phyloP scores from a whole-genome alignment of 371 early-diverging fungal genomes.

The Mortierella sp. region DNA sequence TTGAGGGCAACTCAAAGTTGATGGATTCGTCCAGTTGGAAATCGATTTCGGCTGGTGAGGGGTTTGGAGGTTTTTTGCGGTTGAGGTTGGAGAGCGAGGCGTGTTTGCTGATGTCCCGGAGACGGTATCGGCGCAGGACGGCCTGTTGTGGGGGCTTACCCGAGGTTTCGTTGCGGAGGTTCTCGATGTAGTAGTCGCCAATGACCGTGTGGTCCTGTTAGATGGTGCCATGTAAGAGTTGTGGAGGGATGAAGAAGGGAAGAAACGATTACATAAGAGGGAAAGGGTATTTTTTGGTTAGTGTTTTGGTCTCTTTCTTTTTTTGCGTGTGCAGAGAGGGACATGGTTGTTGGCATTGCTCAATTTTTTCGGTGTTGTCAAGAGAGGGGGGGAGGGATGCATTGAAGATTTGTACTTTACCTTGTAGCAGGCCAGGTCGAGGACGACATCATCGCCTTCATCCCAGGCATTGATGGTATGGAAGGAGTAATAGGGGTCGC shows the following conservation, averaged over 20 bases:
- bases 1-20: slow-evolving; percentile 69
- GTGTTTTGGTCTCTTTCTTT: slow-evolving; percentile 41
- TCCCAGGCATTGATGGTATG: slow-evolving; percentile 70
- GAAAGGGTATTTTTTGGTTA: neutral
- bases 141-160: slow-evolving; percentile 52
- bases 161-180: slow-evolving; percentile 31
- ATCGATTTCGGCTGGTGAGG: slow-evolving; percentile 32
- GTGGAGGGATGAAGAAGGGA: neutral
- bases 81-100: slow-evolving; percentile 14
- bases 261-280: slow-evolving; percentile 22
- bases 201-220: slow-evolving; percentile 54
- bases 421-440: slow-evolving; percentile 44
- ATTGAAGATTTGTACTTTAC: too few species aligned
- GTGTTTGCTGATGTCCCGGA: slow-evolving; percentile 29
- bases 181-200: slow-evolving; percentile 41
- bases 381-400: too few species aligned
- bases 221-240: slow-evolving; percentile 26
- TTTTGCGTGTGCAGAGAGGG: neutral
- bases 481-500: slow-evolving; percentile 65
- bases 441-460: slow-evolving; percentile 57
- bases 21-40: slow-evolving; percentile 36
- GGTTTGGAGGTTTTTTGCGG: slow-evolving; percentile 14
- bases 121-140: slow-evolving; percentile 43
- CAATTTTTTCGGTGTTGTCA: neutral
- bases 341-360: neutral